phyloP scores from a whole-genome alignment of 148 eudicot species.

The Silene conica region DNA sequence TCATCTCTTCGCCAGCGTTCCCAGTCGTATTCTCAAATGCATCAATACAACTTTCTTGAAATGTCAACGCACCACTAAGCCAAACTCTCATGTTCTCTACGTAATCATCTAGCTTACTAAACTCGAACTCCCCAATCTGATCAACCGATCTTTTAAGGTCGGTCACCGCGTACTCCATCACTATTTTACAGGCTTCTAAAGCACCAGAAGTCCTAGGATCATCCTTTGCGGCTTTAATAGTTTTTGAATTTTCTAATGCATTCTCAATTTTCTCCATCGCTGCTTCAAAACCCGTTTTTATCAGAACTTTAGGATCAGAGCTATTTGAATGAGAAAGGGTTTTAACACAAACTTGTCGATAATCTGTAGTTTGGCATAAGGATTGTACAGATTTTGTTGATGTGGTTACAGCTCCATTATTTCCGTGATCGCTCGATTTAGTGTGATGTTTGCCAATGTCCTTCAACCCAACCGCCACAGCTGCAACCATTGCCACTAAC shows the following conservation, averaged over 20 bases:
- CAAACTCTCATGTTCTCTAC: constrained; percentile 41
- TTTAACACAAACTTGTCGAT: constrained; percentile 17
- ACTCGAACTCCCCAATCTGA: constrained; percentile 24
- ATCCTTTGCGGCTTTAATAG: constrained; percentile 18
- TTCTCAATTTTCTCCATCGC: constrained; percentile 16
- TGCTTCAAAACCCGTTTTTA: constrained; percentile 21
- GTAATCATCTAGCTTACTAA: constrained; percentile 18
- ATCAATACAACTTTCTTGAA: constrained; percentile 46
- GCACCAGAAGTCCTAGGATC: constrained; percentile 27
- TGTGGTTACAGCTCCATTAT: not conserved
- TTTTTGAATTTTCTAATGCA: constrained; percentile 23
- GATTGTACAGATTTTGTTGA: constrained; percentile 20
- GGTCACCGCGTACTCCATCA: constrained; percentile 27
- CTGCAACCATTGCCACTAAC: constrained; percentile 32
- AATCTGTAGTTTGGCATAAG: constrained; percentile 28
- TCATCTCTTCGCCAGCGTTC: constrained; percentile 35
- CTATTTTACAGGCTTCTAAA: constrained; percentile 26
- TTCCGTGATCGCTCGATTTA: not conserved
- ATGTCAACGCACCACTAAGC: constrained; percentile 49
- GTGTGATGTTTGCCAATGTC: not conserved
- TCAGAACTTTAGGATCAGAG: constrained; percentile 27
- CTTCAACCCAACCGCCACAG: constrained; percentile 17
- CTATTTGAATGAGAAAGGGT: constrained; percentile 17
- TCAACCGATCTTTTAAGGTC: constrained; percentile 29
- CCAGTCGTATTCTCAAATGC: constrained; percentile 43